A percentile compares a stretch with the other conserved stretches of the same genome.
These are phyloP conservation scores for Cladophialophora yegresii DNA, from an alignment of 2,329 filamentous ascomycete genomes.

Conservation along the genomic window DNA sequence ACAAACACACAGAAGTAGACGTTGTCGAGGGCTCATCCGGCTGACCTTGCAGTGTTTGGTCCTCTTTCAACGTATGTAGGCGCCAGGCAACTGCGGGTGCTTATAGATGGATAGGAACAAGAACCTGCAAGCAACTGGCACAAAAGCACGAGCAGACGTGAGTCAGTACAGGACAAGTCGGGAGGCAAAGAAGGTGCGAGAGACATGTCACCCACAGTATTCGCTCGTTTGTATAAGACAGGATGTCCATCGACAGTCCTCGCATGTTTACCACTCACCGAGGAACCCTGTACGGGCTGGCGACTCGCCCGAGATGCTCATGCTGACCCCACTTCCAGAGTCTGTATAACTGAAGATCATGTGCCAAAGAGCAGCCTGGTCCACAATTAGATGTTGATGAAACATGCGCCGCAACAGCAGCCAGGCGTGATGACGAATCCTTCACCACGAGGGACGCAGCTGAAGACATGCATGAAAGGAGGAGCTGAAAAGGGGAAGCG, in stretches of 20 bases:
- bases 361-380: not conserved
- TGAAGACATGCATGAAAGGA: not conserved
- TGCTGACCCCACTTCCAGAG: not conserved
- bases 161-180: not conserved
- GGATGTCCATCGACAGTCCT: not conserved
- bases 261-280: not conserved
- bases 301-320: not conserved
- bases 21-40: conserved; percentile 22
- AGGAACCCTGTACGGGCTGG: not conserved
- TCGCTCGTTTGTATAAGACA: not conserved
- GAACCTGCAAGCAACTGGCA: not conserved
- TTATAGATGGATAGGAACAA: not conserved
- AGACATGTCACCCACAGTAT: not conserved
- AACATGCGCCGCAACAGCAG: not conserved
- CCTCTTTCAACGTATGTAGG: not conserved
- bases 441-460: not conserved
- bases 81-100: not conserved
- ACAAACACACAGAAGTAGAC: conserved; percentile 15
- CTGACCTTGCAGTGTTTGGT: not conserved
- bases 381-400: not conserved
- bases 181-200: not conserved
- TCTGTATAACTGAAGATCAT: not conserved
- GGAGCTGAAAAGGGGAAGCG: not conserved
- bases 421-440: not conserved
- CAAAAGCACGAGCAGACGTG: not conserved